A percentile compares a stretch with the other conserved stretches of the same genome.
Evolutionary conservation across 176 grass and related monocot species (phyloP).

Genomic region (Rhynchospora pubera): DNA sequence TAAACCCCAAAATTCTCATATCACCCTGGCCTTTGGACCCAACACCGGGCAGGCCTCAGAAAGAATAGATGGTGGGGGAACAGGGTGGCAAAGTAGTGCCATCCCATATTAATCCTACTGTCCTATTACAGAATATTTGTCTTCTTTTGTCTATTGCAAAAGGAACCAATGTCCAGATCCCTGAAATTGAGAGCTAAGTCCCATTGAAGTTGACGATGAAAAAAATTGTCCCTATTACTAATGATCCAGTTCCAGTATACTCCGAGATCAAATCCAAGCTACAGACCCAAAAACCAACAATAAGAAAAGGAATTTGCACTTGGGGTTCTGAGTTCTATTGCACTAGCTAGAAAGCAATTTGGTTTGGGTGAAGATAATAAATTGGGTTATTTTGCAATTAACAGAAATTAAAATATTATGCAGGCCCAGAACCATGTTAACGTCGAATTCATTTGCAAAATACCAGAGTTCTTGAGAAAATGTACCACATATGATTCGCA

Average conservation of each 20-base stretch:
- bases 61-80: no score
- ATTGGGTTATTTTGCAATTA: no score
- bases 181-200: background rate
- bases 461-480: background rate
- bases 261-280: background rate
- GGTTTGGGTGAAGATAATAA: no score
- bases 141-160: background rate
- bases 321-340: background rate
- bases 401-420: no score
- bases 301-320: background rate
- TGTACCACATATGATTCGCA: constrained; percentile 62
- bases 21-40: no score
- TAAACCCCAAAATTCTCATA: no score
- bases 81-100: no score
- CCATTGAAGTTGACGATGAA: background rate
- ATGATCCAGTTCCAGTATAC: background rate
- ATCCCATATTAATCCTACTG: background rate
- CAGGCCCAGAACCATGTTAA: background rate
- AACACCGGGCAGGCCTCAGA: no score
- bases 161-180: background rate
- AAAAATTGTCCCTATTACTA: background rate
- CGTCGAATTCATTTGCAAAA: background rate
- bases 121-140: background rate
- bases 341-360: background rate
- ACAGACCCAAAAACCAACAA: background rate